phyloP scores from a whole-genome alignment of 345 rosid genomes.

The Hibiscus mutabilis region DNA sequence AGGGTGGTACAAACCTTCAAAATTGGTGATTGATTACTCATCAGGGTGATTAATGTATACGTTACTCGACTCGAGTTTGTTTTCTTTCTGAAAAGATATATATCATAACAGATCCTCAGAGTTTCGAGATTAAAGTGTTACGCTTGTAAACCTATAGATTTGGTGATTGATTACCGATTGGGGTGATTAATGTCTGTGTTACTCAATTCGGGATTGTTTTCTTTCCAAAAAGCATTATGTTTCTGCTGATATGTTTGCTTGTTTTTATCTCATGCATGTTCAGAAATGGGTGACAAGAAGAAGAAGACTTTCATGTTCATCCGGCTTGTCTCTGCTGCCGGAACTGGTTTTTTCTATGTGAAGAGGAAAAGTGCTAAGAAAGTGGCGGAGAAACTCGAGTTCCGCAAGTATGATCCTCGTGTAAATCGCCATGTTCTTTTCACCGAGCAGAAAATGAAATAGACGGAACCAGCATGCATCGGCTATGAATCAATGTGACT shows the following conservation, averaged over 20 bases:
- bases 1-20: no score
- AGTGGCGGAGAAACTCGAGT: constrained; percentile 80
- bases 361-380: constrained; percentile 85
- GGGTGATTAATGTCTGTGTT: not conserved
- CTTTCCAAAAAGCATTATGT: not conserved
- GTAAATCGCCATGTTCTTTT: constrained; percentile 92
- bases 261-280: not conserved
- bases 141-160: not conserved
- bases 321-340: constrained; percentile 89
- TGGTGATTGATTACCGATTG: not conserved
- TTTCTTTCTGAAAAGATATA: no score
- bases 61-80: no score
- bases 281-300: constrained; percentile 80
- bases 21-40: no score
- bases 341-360: constrained; percentile 94
- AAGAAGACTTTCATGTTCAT: constrained; percentile 87
- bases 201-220: not conserved
- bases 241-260: not conserved
- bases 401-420: constrained; percentile 88
- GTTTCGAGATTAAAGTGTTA: not conserved
- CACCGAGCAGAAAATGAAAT: constrained; percentile 91
- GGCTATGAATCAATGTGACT: not conserved
- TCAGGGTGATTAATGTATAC: no score
- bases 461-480: constrained; percentile 15
- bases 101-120: no score